phyloP scores from a whole-genome alignment of 1,284 basidiomycete species.

The Trichosporon ovoides region DNA sequence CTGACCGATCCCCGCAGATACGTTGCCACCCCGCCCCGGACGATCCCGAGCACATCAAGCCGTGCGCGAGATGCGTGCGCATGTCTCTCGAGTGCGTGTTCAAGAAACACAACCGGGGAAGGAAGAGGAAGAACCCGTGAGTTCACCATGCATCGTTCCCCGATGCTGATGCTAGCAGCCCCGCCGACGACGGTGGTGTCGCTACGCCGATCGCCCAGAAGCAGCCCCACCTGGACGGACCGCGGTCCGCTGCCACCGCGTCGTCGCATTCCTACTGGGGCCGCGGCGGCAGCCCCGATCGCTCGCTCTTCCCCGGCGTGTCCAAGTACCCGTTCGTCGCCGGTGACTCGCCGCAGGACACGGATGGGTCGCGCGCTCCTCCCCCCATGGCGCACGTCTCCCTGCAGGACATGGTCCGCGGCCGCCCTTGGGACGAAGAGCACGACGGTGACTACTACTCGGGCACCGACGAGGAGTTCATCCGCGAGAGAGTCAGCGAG shows the following conservation, averaged over 20 bases:
- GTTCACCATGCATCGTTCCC: conserved; percentile 4
- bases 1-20: conserved; percentile 20
- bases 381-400: conserved; percentile 13
- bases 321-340: conserved; percentile 20
- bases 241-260: not conserved
- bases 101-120: conserved; percentile 33
- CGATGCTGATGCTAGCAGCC: conserved; percentile 1
- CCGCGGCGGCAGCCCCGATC: conserved; percentile 13
- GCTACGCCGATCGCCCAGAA: conserved; percentile 11
- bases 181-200: conserved; percentile 4
- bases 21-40: conserved; percentile 34
- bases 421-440: conserved; percentile 22
- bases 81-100: conserved; percentile 33
- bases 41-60: conserved; percentile 29
- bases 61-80: conserved; percentile 29
- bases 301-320: conserved; percentile 11
- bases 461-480: conserved; percentile 6
- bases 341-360: conserved; percentile 8
- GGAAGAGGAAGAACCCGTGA: conserved; percentile 33
- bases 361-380: not conserved
- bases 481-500: not conserved
- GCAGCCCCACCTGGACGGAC: conserved; percentile 11
- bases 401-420: conserved; percentile 21
- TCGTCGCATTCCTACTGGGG: conserved; percentile 15
- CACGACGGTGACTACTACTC: conserved; percentile 17